Percentiles rank a stretch among this genome's conserved stretches.
Evolutionary conservation across 805 yeast genomes (phyloP).

Genomic region (Pichia cabralensis): DNA sequence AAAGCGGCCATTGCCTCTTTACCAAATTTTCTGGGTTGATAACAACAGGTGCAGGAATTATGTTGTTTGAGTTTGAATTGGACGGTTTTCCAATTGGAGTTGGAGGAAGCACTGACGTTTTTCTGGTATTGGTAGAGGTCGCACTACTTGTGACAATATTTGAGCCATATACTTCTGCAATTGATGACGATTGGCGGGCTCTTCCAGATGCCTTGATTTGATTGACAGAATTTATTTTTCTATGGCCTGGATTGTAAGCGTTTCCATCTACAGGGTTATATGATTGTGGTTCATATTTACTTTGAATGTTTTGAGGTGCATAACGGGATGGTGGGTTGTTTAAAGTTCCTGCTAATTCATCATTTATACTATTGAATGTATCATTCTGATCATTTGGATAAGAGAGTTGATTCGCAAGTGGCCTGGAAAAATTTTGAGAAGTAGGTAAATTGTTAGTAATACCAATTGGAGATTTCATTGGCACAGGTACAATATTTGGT

Average conservation of each 20-base stretch:
- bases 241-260: background rate
- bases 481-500: slow-evolving; percentile 24
- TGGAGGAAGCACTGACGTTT: slow-evolving; percentile 8
- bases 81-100: slow-evolving; percentile 3
- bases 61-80: slow-evolving; percentile 7
- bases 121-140: slow-evolving; percentile 6
- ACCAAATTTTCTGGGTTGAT: slow-evolving; percentile 46
- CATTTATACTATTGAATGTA: too few relatives aligned
- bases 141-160: slow-evolving; percentile 9
- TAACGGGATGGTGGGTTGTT: background rate
- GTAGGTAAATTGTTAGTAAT: background rate
- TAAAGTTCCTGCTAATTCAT: too few relatives aligned
- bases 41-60: slow-evolving; percentile 28
- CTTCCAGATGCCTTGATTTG: background rate
- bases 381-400: too few relatives aligned
- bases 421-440: too few relatives aligned
- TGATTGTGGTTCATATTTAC: slow-evolving; percentile 2
- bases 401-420: too few relatives aligned
- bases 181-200: slow-evolving; percentile 9
- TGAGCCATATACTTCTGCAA: slow-evolving; percentile 13
- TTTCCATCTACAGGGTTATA: background rate
- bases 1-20: slow-evolving; percentile 64
- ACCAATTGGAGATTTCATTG: slow-evolving; percentile 15
- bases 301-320: background rate
- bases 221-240: background rate